Evolutionary conservation across 345 rosid genomes (phyloP), one percentile per base, ranked within the genome.

Genomic region (Lumnitzera racemosa): DNA sequence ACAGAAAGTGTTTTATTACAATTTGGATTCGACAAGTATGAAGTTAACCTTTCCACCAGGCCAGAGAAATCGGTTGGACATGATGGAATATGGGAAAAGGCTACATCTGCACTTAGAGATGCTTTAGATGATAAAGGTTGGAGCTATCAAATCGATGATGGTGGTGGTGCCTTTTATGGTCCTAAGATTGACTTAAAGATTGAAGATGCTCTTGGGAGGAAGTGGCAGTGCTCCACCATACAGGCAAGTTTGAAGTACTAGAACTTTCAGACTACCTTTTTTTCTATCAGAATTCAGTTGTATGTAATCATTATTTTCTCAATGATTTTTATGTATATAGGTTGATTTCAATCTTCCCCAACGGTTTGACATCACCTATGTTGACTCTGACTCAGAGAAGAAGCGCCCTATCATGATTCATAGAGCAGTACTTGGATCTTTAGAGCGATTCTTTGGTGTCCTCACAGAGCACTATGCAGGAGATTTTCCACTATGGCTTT

Each of bases 81-180:
- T 72, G 95, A 89, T 76, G 83, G 84, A 62, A 81, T 94, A 76
- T 94, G 99, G 99, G 95, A 84, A 31, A 89, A 81, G 72, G 96
- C 97, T 48, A 94, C 95, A 6, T 57, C 69, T 72, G 97, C 97
- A 25, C 90, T 89, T 36, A 78, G 57, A 67, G 85, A 89, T 61
- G 96, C 98, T 67, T 80, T 92, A 69, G 85, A 87, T 55, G 96
- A 92, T 65, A 89, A 92, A 64, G 89, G 98, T 13, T 92, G 96
- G 96, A 75, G 66, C 76, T 89, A 89, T 73, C 83, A 89, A 72
- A 79, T 87, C 71, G 98, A 89, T 73, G 98, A 85, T 61, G 98
- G 98, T 47, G 98, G 98, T 24, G 98, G 98, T n/a, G 98, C 98
- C 23, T 92, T 92, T 79, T 89, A 89, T 60, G 98, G 98, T 68